Evolutionary conservation across 2,329 filamentous ascomycete genomes (phyloP).

Genomic region (Colletotrichum sojae): DNA sequence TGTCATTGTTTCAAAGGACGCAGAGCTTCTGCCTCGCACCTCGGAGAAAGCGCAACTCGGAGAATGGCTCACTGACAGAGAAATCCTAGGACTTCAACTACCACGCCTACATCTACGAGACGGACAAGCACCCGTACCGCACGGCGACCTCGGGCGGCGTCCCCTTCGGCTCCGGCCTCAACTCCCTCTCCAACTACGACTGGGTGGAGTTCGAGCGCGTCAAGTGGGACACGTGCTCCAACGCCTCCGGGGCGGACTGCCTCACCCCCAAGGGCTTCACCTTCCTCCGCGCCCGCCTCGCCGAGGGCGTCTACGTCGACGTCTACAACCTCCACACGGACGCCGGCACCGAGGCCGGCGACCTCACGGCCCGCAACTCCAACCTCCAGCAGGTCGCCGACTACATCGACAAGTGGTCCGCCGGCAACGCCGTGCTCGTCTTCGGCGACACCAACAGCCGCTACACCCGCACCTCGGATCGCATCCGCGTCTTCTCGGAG

Average conservation of each 20-base stretch:
- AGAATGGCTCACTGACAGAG: background rate
- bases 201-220: constrained; percentile 70
- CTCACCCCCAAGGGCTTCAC: constrained; percentile 80
- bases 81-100: constrained; percentile 60
- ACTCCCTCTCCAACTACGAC: constrained; percentile 71
- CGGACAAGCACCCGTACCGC: constrained; percentile 71
- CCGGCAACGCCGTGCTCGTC: constrained; percentile 73
- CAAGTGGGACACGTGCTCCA: constrained; percentile 72
- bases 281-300: constrained; percentile 71
- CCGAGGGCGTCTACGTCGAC: constrained; percentile 70
- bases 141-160: constrained; percentile 77
- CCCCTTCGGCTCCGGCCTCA: constrained; percentile 74
- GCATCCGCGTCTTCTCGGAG: constrained; percentile 63
- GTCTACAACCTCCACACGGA: constrained; percentile 78
- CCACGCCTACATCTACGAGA: constrained; percentile 73
- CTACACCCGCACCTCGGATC: constrained; percentile 71
- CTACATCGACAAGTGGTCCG: constrained; percentile 69
- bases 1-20: constrained; percentile 25
- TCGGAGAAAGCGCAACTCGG: background rate
- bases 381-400: constrained; percentile 72
- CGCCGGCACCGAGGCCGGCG: constrained; percentile 68
- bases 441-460: constrained; percentile 77
- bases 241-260: constrained; percentile 71
- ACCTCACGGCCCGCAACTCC: constrained; percentile 68
- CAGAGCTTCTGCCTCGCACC: background rate